Evolutionary conservation across 169 alveolate species (phyloP).

Genomic region (Cryptosporidium baileyi): DNA sequence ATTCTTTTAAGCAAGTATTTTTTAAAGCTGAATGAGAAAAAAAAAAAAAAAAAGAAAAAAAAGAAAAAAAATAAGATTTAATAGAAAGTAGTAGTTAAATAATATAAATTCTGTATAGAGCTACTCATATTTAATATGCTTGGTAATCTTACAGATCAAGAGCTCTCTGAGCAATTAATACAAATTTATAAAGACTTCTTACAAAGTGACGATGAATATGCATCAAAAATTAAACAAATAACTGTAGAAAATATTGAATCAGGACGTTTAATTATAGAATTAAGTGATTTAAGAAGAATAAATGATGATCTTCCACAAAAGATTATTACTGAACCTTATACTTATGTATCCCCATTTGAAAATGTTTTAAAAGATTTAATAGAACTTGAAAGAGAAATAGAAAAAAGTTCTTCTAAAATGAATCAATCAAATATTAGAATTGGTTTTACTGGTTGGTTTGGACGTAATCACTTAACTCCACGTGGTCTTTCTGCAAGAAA

Average conservation of each 20-base stretch:
- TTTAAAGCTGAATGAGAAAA: not conserved
- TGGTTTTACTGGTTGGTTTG: constrained; percentile 94
- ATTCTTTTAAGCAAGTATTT: not conserved
- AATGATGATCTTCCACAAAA: constrained; percentile 58
- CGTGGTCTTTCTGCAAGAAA: constrained; percentile 92
- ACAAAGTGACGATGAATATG: constrained; percentile 56
- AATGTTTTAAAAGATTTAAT: constrained; percentile 85
- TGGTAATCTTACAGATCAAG: constrained; percentile 30
- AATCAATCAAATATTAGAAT: constrained; percentile 76
- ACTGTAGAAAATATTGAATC: constrained; percentile 54
- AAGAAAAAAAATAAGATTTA: not conserved
- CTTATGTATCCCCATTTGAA: constrained; percentile 82
- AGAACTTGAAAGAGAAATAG: constrained; percentile 76
- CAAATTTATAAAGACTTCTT: constrained; percentile 33
- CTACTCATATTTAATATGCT: constrained; percentile 1
- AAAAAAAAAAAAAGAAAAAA: not conserved
- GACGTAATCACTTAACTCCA: constrained; percentile 95
- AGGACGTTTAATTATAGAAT: constrained; percentile 29
- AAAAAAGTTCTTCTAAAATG: constrained; percentile 30
- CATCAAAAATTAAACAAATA: constrained; percentile 58
- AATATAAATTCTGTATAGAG: not conserved
- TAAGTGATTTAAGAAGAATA: constrained; percentile 49
- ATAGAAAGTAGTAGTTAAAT: not conserved
- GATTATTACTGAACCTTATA: constrained; percentile 74
- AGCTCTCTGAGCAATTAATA: constrained; percentile 49